Evolutionary conservation across 495 filamentous ascomycete genomes (phyloP).

Genomic region (Hypoxylon intermedium): DNA sequence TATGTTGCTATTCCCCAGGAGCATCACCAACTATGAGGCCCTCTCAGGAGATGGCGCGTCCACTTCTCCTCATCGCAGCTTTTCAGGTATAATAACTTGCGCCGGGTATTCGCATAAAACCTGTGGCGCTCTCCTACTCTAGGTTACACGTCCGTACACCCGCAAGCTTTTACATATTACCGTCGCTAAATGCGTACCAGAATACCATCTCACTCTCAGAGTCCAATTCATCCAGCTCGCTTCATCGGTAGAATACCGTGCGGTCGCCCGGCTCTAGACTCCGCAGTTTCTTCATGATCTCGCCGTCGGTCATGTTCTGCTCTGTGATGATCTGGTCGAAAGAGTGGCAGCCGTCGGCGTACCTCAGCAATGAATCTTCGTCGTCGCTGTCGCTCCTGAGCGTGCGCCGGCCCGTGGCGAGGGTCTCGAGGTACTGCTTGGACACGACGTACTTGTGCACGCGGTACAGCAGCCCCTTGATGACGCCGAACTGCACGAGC

Average conservation of each 20-base stretch:
- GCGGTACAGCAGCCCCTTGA: constrained; percentile 93
- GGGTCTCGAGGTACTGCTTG: constrained; percentile 56
- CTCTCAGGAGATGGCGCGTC: no score
- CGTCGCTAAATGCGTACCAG: no score
- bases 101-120: no score
- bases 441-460: constrained; percentile 88
- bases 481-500: constrained; percentile 92
- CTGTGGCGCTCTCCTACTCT: no score
- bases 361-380: constrained; percentile 60
- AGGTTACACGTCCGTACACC: no score
- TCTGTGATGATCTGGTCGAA: constrained; percentile 94
- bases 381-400: constrained; percentile 38
- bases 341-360: constrained; percentile 80
- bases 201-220: no score
- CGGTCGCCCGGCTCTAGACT: constrained; percentile 55
- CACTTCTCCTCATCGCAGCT: no score
- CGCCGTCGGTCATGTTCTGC: constrained; percentile 63
- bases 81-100: no score
- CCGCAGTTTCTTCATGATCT: constrained; percentile 60
- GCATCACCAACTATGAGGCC: no score
- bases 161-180: no score
- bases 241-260: constrained; percentile 57
- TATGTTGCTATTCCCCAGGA: no score
- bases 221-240: no score
- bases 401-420: constrained; percentile 50